Evolutionary conservation across 2,329 filamentous ascomycete genomes (phyloP), one percentile per base, ranked within the genome.

Genomic region (Verticillium dahliae): DNA sequence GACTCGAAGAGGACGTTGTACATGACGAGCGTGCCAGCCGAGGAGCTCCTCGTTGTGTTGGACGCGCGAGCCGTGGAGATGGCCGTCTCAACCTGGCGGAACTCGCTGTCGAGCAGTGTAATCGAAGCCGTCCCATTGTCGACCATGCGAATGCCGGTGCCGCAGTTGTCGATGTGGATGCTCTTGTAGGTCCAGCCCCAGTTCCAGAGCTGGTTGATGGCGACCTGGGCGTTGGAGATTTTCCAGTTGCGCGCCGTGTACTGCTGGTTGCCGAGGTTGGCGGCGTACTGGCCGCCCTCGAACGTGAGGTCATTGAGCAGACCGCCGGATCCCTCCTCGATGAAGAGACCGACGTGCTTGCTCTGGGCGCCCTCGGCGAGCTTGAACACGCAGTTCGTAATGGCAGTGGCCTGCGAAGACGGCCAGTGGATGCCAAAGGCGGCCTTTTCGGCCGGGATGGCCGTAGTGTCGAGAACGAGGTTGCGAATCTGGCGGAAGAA

Each of bases 181-280:
- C 83, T 85, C 73, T 90, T 89, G 77, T 90, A 90, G 5, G 85
- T 88, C 86, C 88, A 92, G 1, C 85, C 83, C 90, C 89, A 92
- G 71, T 89, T 85, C 89, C 89, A 92, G 64, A 88, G 83, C 78
- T 90, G 87, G 71, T 82, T 83, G 62, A 91, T 85, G 56, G 86
- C 90, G 11, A 86, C 89, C 67, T 86, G 77, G 66, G 85, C 84
- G 63, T 82, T 79, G 67, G 83, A 84, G 74, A 91, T 89, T 27
- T 81, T 86, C 66, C 90, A 69, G 69, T 91, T 90, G 33, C 87
- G 81, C 58, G 86, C 85, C 14, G 87, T 90, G 70, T 90, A 91
- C 70, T 91, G 89, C 73, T 90, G 87, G 68, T 88, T 89, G 18
- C 87, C 88, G 14, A 82, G 71, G 31, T 74, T 72, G 6, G 78